Conservation (phyloP, 495 filamentous ascomycete species). For the Apiosordaria backusii region DNA sequence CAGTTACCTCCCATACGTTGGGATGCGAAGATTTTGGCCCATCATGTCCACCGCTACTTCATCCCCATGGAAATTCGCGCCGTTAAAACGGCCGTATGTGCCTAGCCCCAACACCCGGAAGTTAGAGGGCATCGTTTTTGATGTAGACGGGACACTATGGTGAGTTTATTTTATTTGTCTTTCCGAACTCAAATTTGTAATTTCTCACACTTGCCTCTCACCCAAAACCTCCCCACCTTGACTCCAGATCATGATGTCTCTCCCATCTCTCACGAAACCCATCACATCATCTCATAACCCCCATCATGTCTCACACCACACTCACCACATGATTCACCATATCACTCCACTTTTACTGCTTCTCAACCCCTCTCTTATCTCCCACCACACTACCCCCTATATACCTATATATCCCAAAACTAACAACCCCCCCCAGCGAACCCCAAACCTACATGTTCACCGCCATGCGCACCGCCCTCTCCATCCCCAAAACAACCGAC, state of each 20-base stretch:
- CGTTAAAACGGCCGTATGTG: conserved; percentile 26
- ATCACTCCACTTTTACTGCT: background rate
- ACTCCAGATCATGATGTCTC: background rate
- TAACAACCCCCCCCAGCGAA: conserved; percentile 49
- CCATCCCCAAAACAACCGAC: conserved; percentile 66
- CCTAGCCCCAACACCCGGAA: conserved; percentile 42
- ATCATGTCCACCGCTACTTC: conserved; percentile 34
- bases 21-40: conserved; percentile 34
- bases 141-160: conserved; percentile 94
- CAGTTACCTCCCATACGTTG: background rate
- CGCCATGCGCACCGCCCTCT: conserved; percentile 68
- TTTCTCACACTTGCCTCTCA: too few relatives aligned
- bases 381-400: background rate
- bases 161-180: conserved; percentile 41
- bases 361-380: background rate
- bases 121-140: conserved; percentile 83
- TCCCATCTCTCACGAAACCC: too few relatives aligned
- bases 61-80: conserved; percentile 27
- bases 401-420: background rate
- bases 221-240: too few relatives aligned
- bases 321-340: too few relatives aligned
- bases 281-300: too few relatives aligned
- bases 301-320: too few relatives aligned
- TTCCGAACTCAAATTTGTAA: background rate
- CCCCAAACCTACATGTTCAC: conserved; percentile 95